These are phyloP conservation scores for Rhynchosporium secalis DNA, from an alignment of 2,329 filamentous ascomycete genomes.

Conservation along the genomic window DNA sequence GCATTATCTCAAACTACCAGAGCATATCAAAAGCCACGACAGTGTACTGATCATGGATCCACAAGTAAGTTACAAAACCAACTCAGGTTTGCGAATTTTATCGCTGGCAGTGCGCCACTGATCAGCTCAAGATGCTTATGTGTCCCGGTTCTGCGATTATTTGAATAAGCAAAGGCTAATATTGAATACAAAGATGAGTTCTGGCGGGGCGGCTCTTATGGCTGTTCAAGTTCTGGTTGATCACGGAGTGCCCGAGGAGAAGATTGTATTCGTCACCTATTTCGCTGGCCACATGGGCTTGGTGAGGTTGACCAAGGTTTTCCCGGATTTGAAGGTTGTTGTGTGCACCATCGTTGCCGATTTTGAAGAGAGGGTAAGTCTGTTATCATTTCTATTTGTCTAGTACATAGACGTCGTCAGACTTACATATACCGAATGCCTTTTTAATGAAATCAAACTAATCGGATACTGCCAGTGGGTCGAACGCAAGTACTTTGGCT, in stretches of 20 bases:
- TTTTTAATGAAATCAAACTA: neutral
- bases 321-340: slow-evolving; percentile 82
- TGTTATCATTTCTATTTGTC: neutral
- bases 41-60: slow-evolving; percentile 86
- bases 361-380: slow-evolving; percentile 63
- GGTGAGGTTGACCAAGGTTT: slow-evolving; percentile 83
- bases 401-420: neutral
- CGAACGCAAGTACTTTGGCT: slow-evolving; percentile 27
- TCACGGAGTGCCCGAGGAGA: slow-evolving; percentile 81
- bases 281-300: slow-evolving; percentile 82
- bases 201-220: slow-evolving; percentile 84
- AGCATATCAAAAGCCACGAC: slow-evolving; percentile 71
- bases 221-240: slow-evolving; percentile 94
- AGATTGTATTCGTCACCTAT: slow-evolving; percentile 91
- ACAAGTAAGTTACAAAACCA: slow-evolving; percentile 48
- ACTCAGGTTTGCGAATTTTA: neutral
- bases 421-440: neutral
- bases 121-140: no score
- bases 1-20: slow-evolving; percentile 81
- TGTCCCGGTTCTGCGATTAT: no score
- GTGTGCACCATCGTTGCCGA: slow-evolving; percentile 80
- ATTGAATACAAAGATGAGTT: slow-evolving; percentile 65
- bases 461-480: slow-evolving; percentile 17
- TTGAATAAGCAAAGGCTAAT: neutral
- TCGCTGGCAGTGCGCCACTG: no score